These are phyloP conservation scores for Candida sanyiensis DNA, from an alignment of 805 yeast genomes.

Conservation along the genomic window DNA sequence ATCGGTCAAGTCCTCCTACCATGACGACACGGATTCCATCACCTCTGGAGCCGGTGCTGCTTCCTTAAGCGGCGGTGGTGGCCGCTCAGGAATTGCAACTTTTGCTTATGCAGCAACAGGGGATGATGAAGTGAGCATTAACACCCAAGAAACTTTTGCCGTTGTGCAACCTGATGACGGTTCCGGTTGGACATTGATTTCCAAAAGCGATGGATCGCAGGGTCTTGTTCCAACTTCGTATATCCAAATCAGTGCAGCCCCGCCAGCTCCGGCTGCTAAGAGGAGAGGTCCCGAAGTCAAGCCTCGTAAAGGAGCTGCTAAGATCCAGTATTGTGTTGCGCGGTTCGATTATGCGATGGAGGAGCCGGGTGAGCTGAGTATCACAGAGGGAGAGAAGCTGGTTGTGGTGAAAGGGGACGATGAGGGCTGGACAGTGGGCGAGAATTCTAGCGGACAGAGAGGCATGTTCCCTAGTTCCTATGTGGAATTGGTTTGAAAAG, in stretches of 20 bases:
- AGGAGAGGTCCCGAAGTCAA: constrained; percentile 21
- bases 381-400: constrained; percentile 68
- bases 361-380: constrained; percentile 73
- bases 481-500: constrained; percentile 18
- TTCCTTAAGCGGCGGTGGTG: constrained; percentile 15
- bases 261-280: constrained; percentile 5
- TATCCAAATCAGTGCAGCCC: constrained; percentile 39
- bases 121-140: constrained; percentile 64
- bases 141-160: constrained; percentile 53
- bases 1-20: constrained; percentile 9
- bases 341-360: constrained; percentile 27
- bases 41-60: constrained; percentile 13
- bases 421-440: constrained; percentile 97
- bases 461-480: constrained; percentile 83
- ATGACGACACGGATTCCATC: constrained; percentile 14
- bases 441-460: constrained; percentile 47
- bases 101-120: constrained; percentile 46
- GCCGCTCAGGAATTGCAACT: constrained; percentile 40
- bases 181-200: constrained; percentile 77
- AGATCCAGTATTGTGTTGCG: constrained; percentile 19
- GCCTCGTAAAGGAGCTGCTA: constrained; percentile 16
- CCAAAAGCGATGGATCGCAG: constrained; percentile 37
- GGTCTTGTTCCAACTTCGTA: constrained; percentile 90
- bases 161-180: constrained; percentile 75
- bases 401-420: constrained; percentile 63